Evolutionary conservation across 2,329 filamentous ascomycete genomes (phyloP).

Genomic region (Cercospora berteroae): DNA sequence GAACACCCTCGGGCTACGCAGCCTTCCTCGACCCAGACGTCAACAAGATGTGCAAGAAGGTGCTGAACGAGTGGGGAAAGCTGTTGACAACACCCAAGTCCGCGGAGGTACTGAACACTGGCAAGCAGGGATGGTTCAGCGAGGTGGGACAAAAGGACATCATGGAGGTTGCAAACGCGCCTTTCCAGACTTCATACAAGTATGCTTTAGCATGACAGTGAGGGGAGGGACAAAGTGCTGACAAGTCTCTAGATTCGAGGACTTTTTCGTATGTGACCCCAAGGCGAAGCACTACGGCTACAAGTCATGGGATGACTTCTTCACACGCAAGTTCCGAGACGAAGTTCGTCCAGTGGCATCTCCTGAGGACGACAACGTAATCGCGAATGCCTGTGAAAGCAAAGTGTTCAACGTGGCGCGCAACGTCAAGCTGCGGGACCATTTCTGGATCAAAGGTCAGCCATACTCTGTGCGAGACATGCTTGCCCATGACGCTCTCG

Average conservation of each 20-base stretch:
- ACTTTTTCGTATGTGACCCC: constrained; percentile 62
- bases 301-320: constrained; percentile 69
- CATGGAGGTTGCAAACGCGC: constrained; percentile 35
- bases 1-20: constrained; percentile 53
- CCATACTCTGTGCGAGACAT: constrained; percentile 56
- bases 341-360: constrained; percentile 59
- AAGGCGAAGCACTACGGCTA: constrained; percentile 57
- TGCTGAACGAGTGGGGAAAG: constrained; percentile 52
- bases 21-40: constrained; percentile 55
- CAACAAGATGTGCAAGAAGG: constrained; percentile 52
- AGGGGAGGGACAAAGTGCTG: too few relatives aligned
- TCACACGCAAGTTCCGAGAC: constrained; percentile 58
- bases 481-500: constrained; percentile 55
- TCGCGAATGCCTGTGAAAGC: constrained; percentile 66
- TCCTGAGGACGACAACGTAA: constrained; percentile 54
- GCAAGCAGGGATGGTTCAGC: constrained; percentile 44
- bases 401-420: constrained; percentile 54
- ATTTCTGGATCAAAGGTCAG: constrained; percentile 68
- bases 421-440: constrained; percentile 56
- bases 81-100: constrained; percentile 39
- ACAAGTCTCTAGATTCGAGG: constrained; percentile 39
- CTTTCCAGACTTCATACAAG: constrained; percentile 28
- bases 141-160: constrained; percentile 41
- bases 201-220: too few relatives aligned
- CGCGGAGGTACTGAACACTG: constrained; percentile 40